Evolutionary conservation across 129 eudicot species (phyloP), one percentile per base, ranked within the genome.

Genomic region (Ambrosia trifida): DNA sequence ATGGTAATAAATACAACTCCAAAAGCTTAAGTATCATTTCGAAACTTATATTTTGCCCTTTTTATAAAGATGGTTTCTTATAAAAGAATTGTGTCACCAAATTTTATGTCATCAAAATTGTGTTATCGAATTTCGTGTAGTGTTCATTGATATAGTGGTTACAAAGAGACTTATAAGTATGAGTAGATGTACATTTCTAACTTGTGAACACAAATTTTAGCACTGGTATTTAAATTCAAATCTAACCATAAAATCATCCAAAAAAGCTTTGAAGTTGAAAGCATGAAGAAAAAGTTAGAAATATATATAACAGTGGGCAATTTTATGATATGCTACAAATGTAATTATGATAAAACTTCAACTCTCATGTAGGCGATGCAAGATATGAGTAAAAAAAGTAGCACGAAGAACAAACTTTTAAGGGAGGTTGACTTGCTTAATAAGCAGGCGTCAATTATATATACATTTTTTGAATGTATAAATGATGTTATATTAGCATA

Each of bases 361-460:
- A 3, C n/a, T 56, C 5, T 20, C 16, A 11, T 33, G 19, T 19
- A 53, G 60, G 9, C 28, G 24, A 72, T 44, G 36, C 36, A 60
- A 59, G 36, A 60, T 17, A 46, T 59, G 30, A 60, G n/a, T 13
- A 57, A 40, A 6, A 16, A 16, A 20, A 63, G 40, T 35, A 61
- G 13, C 70, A 61, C 45, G 50, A 32, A 47, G n/a, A n/a, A n/a
- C n/a, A n/a, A n/a, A n/a, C n/a, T n/a, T n/a, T n/a, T n/a, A n/a
- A n/a, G n/a, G n/a, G n/a, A n/a, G 58, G 63, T 61, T 19, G 62
- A 50, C 78, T 32, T 46, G 31, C 46, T 44, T 9, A 61, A 73
- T 72, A 16, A 35, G 17, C 47, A 71, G 20, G 41, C 52, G 19
- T 40, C 20, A 18, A 38, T 38, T 12, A 57, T 66, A 14, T 33